Conservation (phyloP, 1,284 basidiomycete genomes). For the Volvariella volvacea region DNA sequence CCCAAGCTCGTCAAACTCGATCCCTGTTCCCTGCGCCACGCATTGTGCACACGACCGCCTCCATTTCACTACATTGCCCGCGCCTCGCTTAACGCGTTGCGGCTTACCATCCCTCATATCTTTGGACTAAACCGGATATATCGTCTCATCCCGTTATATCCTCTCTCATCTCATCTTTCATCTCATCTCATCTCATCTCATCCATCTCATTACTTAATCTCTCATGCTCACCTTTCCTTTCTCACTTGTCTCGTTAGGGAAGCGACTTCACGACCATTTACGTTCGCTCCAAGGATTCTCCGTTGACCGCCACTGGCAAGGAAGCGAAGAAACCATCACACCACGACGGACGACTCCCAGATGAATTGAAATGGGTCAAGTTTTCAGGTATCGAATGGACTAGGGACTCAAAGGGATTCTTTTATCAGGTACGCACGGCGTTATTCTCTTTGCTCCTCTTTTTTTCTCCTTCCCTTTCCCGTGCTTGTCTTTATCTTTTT, state of each 20-base stretch:
- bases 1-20: no score
- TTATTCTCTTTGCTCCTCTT: no score
- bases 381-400: slow-evolving; percentile 71
- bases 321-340: slow-evolving; percentile 25
- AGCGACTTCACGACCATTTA: slow-evolving; percentile 72
- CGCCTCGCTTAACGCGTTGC: no score
- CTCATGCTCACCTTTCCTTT: slow-evolving; percentile 1
- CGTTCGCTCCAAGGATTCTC: slow-evolving; percentile 54
- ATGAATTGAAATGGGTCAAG: slow-evolving; percentile 71
- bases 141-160: no score
- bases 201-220: slow-evolving; percentile 6
- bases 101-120: not conserved
- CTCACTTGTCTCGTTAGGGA: slow-evolving; percentile 35
- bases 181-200: no score
- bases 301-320: slow-evolving; percentile 33
- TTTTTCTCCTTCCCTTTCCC: not conserved
- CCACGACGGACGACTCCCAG: slow-evolving; percentile 50
- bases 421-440: slow-evolving; percentile 63
- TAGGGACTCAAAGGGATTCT: slow-evolving; percentile 73
- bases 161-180: no score
- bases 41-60: no score
- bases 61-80: no score
- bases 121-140: not conserved
- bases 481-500: slow-evolving; percentile 3
- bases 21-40: no score